Evolutionary conservation across 768 basidiomycete genomes (phyloP), one percentile per base, ranked within the genome.

Genomic region (Rickenella mellea): DNA sequence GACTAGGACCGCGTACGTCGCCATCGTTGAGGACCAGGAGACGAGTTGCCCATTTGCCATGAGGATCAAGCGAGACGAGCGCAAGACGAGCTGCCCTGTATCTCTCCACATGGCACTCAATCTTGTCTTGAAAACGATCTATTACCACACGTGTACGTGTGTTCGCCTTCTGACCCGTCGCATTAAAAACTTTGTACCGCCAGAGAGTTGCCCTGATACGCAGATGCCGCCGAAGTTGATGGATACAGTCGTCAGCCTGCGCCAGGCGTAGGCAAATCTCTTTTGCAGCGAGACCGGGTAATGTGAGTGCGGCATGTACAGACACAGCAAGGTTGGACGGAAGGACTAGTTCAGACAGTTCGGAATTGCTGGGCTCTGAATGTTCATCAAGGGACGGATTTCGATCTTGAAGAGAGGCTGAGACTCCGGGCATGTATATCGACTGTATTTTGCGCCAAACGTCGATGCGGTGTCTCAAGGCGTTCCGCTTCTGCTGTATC

Each of bases 321-420:
- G 11, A n/a, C n/a, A n/a, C n/a, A n/a, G 39, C 2, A 10, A 58
- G 46, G 1, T 49, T 38, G 3, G 56, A 57, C 0, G 59, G 56
- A 3, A 58, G 48, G 20, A 48, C 41, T 1, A 58, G 40, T 17
- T 27, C 21, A 7, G 19, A n/a, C n/a, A n/a, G n/a, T n/a, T n/a
- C n/a, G n/a, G n/a, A n/a, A n/a, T n/a, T n/a, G n/a, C n/a, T n/a
- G n/a, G n/a, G n/a, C n/a, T n/a, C n/a, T n/a, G n/a, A n/a, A n/a
- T n/a, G n/a, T n/a, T n/a, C n/a, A n/a, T n/a, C n/a, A n/a, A n/a
- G n/a, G n/a, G n/a, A n/a, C n/a, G n/a, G n/a, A n/a, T n/a, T n/a
- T n/a, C n/a, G n/a, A n/a, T n/a, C n/a, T n/a, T n/a, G n/a, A n/a
- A n/a, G n/a, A n/a, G n/a, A n/a, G 5, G 26, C 19, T n/a, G n/a